These are phyloP conservation scores for Cryphonectria naterciae DNA, from an alignment of 2,329 filamentous ascomycete genomes.

Conservation along the genomic window DNA sequence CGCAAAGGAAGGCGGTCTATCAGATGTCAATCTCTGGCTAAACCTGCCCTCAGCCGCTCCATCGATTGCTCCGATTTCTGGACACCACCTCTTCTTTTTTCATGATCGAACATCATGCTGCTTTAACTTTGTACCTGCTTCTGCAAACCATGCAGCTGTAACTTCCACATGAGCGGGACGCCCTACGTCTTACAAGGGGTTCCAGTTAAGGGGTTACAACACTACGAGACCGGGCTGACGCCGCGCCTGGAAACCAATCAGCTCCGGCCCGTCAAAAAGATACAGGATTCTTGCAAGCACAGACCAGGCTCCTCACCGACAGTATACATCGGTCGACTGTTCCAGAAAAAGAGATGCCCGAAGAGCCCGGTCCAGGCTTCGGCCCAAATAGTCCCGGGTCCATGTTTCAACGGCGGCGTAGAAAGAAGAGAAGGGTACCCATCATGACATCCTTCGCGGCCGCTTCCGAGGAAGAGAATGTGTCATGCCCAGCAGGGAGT, in stretches of 20 bases:
- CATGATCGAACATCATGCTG: constrained; percentile 2
- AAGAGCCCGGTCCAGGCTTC: neutral
- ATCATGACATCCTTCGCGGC: neutral
- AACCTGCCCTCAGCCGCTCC: constrained; percentile 3
- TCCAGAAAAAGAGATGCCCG: neutral
- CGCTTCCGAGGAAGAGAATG: neutral
- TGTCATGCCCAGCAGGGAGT: neutral
- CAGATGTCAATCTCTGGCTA: constrained; percentile 2
- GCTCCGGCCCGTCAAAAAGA: constrained; percentile 3
- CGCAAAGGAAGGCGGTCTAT: constrained; percentile 10
- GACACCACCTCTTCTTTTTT: neutral
- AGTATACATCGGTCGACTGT: constrained; percentile 15
- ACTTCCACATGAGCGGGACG: neutral
- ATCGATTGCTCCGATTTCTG: neutral
- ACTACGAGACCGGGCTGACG: constrained; percentile 24
- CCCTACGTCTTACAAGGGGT: constrained; percentile 23
- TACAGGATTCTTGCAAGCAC: constrained; percentile 17
- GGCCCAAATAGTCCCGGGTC: neutral
- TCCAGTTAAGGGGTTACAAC: constrained; percentile 17
- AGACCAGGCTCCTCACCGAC: constrained; percentile 27
- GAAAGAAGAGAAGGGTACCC: neutral
- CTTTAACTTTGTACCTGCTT: constrained; percentile 1
- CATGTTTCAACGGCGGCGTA: neutral
- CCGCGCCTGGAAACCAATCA: constrained; percentile 22
- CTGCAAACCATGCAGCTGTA: constrained; percentile 1